Conservation (phyloP, 2,329 filamentous ascomycete genomes). For the Colletotrichum sp. region DNA sequence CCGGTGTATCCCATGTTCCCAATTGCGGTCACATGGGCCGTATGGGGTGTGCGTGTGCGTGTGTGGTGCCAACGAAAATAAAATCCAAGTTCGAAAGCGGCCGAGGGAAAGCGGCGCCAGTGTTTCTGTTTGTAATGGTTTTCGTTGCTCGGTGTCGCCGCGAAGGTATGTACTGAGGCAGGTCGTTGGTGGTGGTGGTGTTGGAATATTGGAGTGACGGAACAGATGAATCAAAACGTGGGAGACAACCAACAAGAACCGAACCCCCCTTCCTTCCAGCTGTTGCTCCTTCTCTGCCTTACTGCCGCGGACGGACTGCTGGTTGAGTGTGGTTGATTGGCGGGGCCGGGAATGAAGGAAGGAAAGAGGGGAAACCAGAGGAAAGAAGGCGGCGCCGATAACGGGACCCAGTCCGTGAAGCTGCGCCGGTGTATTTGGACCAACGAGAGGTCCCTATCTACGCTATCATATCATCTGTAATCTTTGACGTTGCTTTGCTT, state of each 20-base stretch:
- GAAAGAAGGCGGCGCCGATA: not conserved
- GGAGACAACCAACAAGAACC: not conserved
- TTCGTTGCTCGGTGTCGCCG: not conserved
- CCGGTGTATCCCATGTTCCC: slow-evolving; percentile 12
- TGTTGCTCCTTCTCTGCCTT: not conserved
- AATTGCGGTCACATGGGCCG: slow-evolving; percentile 24
- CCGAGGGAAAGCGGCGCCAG: slow-evolving; percentile 27
- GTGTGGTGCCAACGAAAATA: not conserved
- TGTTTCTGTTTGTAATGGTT: slow-evolving; percentile 11
- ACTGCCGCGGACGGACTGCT: not conserved
- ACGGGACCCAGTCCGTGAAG: not conserved
- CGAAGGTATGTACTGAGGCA: not conserved
- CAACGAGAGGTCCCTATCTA: not conserved
- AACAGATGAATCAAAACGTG: not conserved
- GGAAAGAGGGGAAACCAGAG: not conserved
- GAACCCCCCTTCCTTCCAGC: not conserved
- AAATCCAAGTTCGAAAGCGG: slow-evolving; percentile 8
- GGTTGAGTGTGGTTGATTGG: not conserved
- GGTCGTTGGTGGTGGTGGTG: not conserved
- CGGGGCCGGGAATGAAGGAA: not conserved
- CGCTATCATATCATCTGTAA: not conserved
- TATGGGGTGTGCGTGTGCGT: not conserved
- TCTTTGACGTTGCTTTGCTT: not conserved
- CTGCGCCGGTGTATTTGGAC: not conserved
- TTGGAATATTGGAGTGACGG: not conserved